phyloP scores from a whole-genome alignment of 306 rosid species.

The Cicer chorassanicum region DNA sequence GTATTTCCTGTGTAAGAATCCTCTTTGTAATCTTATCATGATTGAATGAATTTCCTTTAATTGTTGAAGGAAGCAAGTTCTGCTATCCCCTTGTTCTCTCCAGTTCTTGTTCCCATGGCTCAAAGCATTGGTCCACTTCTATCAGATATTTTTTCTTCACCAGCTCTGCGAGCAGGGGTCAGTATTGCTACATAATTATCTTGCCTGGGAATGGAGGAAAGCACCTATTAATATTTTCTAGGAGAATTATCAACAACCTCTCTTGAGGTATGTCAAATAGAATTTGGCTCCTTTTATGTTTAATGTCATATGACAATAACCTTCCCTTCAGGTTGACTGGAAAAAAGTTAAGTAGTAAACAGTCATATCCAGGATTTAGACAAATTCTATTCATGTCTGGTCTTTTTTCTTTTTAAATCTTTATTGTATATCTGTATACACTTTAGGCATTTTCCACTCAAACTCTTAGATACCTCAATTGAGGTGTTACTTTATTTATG shows the following conservation, averaged over 20 bases:
- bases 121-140: slow-evolving; percentile 93
- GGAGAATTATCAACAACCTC: slow-evolving; percentile 44
- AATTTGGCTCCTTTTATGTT: slow-evolving; percentile 41
- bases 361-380: slow-evolving; percentile 2
- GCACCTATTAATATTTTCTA: slow-evolving; percentile 42
- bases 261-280: slow-evolving; percentile 44
- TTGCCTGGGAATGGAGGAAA: slow-evolving; percentile 24
- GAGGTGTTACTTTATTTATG: slow-evolving; percentile 10
- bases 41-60: slow-evolving; percentile 37
- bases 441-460: slow-evolving; percentile 12
- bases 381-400: background rate
- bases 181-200: slow-evolving; percentile 50
- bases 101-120: slow-evolving; percentile 90
- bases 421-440: slow-evolving; percentile 1
- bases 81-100: slow-evolving; percentile 91
- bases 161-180: slow-evolving; percentile 91
- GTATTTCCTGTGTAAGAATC: slow-evolving; percentile 5
- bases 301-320: slow-evolving; percentile 41
- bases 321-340: slow-evolving; percentile 37
- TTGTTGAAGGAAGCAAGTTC: slow-evolving; percentile 85
- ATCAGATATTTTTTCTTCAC: slow-evolving; percentile 89
- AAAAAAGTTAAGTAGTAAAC: slow-evolving; percentile 1
- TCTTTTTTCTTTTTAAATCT: slow-evolving; percentile 5
- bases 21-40: slow-evolving; percentile 5
- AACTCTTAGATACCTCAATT: slow-evolving; percentile 13